Percentiles rank a stretch among this genome's conserved stretches.
These are phyloP conservation scores for Syzygium syzygioides DNA, from an alignment of 441 rosid genomes.

Conservation along the genomic window DNA sequence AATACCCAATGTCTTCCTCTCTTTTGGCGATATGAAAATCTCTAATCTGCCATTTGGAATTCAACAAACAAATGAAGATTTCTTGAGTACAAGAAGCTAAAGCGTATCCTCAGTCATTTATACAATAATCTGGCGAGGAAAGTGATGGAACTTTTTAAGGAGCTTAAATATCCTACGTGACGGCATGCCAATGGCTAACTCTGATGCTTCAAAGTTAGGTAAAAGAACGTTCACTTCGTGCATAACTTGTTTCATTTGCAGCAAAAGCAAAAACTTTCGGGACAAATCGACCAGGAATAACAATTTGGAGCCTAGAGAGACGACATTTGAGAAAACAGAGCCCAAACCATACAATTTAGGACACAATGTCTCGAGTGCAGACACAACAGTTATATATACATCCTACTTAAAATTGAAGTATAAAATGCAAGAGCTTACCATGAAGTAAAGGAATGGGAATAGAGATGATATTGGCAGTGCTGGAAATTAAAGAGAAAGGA, in stretches of 20 bases:
- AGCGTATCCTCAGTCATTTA: not conserved
- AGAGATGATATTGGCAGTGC: slow-evolving; percentile 9
- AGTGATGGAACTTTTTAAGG: not conserved
- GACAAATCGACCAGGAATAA: not conserved
- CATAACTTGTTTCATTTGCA: not conserved
- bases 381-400: not conserved
- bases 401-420: not conserved
- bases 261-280: not conserved
- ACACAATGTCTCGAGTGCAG: not conserved
- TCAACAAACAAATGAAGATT: not conserved
- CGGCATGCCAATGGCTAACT: not conserved
- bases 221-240: not conserved
- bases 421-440: not conserved
- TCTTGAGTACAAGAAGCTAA: not conserved
- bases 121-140: not conserved
- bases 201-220: not conserved
- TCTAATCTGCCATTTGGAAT: not conserved
- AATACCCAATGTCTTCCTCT: slow-evolving; percentile 12
- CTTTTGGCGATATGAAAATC: slow-evolving; percentile 13
- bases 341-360: not conserved
- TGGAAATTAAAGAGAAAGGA: slow-evolving; percentile 3
- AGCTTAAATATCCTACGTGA: not conserved
- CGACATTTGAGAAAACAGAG: not conserved
- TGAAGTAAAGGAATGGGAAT: slow-evolving; percentile 12
- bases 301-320: not conserved